Conservation (phyloP, 805 yeast genomes). For the Scheffersomyces coipomensis region DNA sequence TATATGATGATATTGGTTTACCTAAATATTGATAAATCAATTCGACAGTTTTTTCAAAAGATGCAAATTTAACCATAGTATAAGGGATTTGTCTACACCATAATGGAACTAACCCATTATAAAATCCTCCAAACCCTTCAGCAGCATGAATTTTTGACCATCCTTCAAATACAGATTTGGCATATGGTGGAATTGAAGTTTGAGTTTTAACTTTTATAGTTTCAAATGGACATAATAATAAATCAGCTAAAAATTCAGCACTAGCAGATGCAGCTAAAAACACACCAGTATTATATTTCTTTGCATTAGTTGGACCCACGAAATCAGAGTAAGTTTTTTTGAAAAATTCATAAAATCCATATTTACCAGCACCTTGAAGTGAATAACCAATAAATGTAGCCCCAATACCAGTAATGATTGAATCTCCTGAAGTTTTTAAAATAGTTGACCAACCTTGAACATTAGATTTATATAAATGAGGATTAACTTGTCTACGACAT, state of each 20-base stretch:
- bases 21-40: conserved; percentile 73
- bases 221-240: conserved; percentile 89
- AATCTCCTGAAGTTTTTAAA: conserved; percentile 72
- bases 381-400: conserved; percentile 94
- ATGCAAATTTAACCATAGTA: conserved; percentile 95
- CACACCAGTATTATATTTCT: conserved; percentile 67
- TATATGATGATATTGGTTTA: conserved; percentile 67
- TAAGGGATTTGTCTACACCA: conserved; percentile 99
- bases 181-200: conserved; percentile 87
- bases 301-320: conserved; percentile 62
- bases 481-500: conserved; percentile 86
- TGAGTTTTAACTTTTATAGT: conserved; percentile 94
- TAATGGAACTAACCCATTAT: conserved; percentile 86
- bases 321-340: conserved; percentile 71
- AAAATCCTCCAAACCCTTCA: conserved; percentile 74
- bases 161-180: conserved; percentile 62
- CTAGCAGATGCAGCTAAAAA: conserved; percentile 85
- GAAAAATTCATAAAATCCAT: conserved; percentile 92
- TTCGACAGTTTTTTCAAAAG: conserved; percentile 89
- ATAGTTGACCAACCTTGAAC: conserved; percentile 80
- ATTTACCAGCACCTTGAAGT: conserved; percentile 95
- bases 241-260: conserved; percentile 92
- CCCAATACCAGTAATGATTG: conserved; percentile 83
- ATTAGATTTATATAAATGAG: conserved; percentile 70
- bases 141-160: conserved; percentile 60